Evolutionary conservation across 2,329 filamentous ascomycete species (phyloP).

Genomic region (Diplocarpon rosae): DNA sequence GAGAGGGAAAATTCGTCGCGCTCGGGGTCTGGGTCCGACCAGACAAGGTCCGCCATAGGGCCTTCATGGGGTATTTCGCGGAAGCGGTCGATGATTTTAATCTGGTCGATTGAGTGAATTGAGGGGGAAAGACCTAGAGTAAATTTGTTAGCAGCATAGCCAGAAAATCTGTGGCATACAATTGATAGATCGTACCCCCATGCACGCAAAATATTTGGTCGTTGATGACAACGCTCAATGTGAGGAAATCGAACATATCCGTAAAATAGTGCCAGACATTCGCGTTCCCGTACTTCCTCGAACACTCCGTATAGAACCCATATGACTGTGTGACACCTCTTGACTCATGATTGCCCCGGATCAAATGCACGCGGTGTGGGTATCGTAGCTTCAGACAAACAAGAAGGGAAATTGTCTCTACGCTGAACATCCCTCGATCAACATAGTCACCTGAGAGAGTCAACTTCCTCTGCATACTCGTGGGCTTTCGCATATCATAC

Average conservation of each 20-base stretch:
- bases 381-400: slow-evolving; percentile 96
- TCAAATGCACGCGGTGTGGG: slow-evolving; percentile 87
- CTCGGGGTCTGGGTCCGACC: slow-evolving; percentile 97
- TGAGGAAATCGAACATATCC: slow-evolving; percentile 99
- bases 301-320: slow-evolving; percentile 97
- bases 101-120: slow-evolving; percentile 97
- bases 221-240: slow-evolving; percentile 93
- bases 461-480: neutral
- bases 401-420: slow-evolving; percentile 95
- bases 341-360: slow-evolving; percentile 96
- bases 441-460: slow-evolving; percentile 68
- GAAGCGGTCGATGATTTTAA: slow-evolving; percentile 98
- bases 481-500: slow-evolving; percentile 35
- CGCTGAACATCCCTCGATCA: slow-evolving; percentile 95
- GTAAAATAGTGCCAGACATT: slow-evolving; percentile 99
- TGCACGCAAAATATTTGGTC: slow-evolving; percentile 99
- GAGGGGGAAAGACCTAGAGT: slow-evolving; percentile 65
- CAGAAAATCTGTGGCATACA: neutral
- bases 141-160: slow-evolving; percentile 1
- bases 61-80: slow-evolving; percentile 97
- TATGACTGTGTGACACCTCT: slow-evolving; percentile 97
- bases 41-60: slow-evolving; percentile 98
- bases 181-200: slow-evolving; percentile 47
- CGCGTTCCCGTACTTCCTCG: slow-evolving; percentile 94
- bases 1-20: slow-evolving; percentile 93